Evolutionary conservation across 1,139 yeast genomes (phyloP).

Genomic region (Hansenula sp.): DNA sequence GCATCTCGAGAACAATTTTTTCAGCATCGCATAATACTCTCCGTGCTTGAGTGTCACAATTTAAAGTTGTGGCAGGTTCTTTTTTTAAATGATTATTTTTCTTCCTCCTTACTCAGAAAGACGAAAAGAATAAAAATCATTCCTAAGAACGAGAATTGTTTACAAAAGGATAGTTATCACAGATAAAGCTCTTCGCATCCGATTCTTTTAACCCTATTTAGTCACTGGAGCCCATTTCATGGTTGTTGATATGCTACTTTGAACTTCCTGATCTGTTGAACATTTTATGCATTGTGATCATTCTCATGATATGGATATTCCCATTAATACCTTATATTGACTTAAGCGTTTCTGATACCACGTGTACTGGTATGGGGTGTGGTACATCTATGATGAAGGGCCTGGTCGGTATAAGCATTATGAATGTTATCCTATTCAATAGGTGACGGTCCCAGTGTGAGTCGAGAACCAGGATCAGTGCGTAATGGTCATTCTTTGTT

Average conservation of each 20-base stretch:
- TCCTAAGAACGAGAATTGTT: constrained; percentile 10
- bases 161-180: constrained; percentile 12
- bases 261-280: too few species aligned
- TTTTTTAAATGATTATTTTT: constrained; percentile 18
- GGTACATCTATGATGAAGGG: constrained; percentile 14
- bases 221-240: too few species aligned
- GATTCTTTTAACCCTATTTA: too few species aligned
- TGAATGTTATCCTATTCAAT: not conserved
- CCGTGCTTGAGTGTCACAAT: not conserved
- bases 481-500: constrained; percentile 2
- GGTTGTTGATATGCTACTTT: too few species aligned
- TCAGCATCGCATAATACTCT: too few species aligned
- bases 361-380: too few species aligned
- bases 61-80: constrained; percentile 5
- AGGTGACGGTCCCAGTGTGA: not conserved
- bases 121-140: constrained; percentile 17
- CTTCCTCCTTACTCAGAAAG: constrained; percentile 5
- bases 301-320: too few species aligned
- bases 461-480: constrained; percentile 17
- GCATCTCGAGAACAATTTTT: not conserved
- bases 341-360: too few species aligned
- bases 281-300: too few species aligned
- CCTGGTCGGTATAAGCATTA: constrained; percentile 9
- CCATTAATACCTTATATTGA: too few species aligned
- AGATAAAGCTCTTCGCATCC: not conserved